These are phyloP conservation scores for Sugiyamaella chiloensis DNA, from an alignment of 805 yeast species.

Conservation along the genomic window DNA sequence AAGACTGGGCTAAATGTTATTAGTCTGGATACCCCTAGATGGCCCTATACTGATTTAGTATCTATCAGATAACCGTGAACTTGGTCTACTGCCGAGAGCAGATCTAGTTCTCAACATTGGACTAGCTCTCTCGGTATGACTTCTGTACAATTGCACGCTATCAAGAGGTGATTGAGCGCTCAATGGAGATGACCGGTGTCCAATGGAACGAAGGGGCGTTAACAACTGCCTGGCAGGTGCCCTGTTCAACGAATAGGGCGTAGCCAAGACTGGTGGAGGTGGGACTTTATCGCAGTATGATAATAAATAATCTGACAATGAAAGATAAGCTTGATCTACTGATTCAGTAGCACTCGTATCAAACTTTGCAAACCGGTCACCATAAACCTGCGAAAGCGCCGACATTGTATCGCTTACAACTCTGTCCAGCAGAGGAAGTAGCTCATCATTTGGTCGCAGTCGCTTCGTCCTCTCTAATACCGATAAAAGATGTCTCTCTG, in stretches of 20 bases:
- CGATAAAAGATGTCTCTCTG: conserved; percentile 25
- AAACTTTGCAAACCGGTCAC: not conserved
- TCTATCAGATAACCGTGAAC: no score
- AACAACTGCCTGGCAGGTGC: not conserved
- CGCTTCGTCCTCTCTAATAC: conserved; percentile 21
- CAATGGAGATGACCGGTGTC: not conserved
- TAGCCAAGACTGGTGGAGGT: not conserved
- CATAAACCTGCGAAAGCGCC: conserved; percentile 15
- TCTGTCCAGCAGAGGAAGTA: conserved; percentile 24
- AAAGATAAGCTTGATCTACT: conserved; percentile 22
- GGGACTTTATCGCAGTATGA: conserved; percentile 10
- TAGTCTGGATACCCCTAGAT: no score
- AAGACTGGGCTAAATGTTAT: no score
- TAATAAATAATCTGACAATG: conserved; percentile 20
- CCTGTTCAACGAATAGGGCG: not conserved
- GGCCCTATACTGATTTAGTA: no score
- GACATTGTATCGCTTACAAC: conserved; percentile 24
- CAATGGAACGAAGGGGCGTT: not conserved
- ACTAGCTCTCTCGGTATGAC: not conserved
- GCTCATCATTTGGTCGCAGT: conserved; percentile 18
- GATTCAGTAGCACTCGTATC: conserved; percentile 6
- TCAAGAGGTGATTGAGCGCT: not conserved
- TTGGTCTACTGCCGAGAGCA: not conserved
- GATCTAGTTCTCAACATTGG: not conserved
- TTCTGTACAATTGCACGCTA: not conserved